Conservation (phyloP, 768 basidiomycete genomes). For the Lactarius hengduanensis region DNA sequence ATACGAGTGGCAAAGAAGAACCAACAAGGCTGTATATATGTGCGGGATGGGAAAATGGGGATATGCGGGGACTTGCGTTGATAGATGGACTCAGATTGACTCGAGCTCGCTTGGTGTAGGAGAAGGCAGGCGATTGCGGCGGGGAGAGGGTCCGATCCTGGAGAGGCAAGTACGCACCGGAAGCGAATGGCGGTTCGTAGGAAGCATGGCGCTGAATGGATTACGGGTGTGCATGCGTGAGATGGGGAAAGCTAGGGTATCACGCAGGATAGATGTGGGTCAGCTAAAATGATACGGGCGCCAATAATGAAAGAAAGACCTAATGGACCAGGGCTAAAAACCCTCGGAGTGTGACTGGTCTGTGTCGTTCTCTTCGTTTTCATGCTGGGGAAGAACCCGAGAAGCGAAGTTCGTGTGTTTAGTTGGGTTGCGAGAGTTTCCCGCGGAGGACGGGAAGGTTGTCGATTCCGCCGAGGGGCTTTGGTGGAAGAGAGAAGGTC, state of each 20-base stretch:
- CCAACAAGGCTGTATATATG: slow-evolving; percentile 1
- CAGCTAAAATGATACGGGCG: slow-evolving; percentile 8
- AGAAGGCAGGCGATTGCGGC: slow-evolving; percentile 61
- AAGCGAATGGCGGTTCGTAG: slow-evolving; percentile 37
- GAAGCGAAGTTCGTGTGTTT: slow-evolving; percentile 20
- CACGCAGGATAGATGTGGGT: slow-evolving; percentile 6
- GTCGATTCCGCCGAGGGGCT: slow-evolving; percentile 42
- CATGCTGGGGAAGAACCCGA: slow-evolving; percentile 13
- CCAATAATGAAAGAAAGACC: slow-evolving; percentile 17
- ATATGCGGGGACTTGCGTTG: not conserved
- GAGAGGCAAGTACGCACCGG: slow-evolving; percentile 30
- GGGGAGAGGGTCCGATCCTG: slow-evolving; percentile 42
- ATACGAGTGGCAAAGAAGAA: slow-evolving; percentile 4
- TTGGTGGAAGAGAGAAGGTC: slow-evolving; percentile 42
- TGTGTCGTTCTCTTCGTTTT: slow-evolving; percentile 27
- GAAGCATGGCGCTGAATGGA: slow-evolving; percentile 61
- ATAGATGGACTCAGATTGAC: slow-evolving; percentile 22
- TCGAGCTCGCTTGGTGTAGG: slow-evolving; percentile 67
- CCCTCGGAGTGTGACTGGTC: slow-evolving; percentile 10
- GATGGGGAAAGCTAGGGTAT: slow-evolving; percentile 65
- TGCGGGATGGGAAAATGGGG: not conserved
- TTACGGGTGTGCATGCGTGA: slow-evolving; percentile 77
- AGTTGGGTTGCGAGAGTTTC: slow-evolving; percentile 28
- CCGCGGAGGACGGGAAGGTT: slow-evolving; percentile 21
- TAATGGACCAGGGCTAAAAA: slow-evolving; percentile 24